A percentile compares a stretch with the other conserved stretches of the same genome.
phyloP scores from a whole-genome alignment of 768 basidiomycete genomes.

The Lactifluus subvellereus region DNA sequence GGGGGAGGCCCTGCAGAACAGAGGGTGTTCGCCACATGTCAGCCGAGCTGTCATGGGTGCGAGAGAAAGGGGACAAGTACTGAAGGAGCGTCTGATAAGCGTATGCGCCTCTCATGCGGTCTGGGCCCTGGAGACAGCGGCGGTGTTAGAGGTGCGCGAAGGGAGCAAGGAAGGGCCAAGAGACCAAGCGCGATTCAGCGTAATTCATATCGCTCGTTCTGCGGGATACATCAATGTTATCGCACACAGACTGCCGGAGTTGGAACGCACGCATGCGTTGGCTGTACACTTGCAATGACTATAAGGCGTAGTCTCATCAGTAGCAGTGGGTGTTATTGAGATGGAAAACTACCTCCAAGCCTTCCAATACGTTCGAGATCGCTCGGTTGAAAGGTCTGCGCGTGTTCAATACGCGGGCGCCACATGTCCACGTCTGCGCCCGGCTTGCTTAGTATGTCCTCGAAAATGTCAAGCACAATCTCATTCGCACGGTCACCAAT shows the following conservation, averaged over 20 bases:
- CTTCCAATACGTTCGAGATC: conserved; percentile 67
- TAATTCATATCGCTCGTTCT: conserved; percentile 92
- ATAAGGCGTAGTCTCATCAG: background rate
- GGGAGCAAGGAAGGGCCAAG: conserved; percentile 14
- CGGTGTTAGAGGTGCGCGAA: background rate
- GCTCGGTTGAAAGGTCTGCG: conserved; percentile 71
- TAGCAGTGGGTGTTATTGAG: background rate
- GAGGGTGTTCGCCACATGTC: background rate
- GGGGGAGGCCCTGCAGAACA: conserved; percentile 40
- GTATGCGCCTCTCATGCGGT: conserved; percentile 83
- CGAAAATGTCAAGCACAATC: conserved; percentile 77
- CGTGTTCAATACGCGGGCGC: conserved; percentile 86
- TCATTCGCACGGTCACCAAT: conserved; percentile 88
- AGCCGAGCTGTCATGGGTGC: background rate
- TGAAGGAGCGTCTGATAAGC: conserved; percentile 76
- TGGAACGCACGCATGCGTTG: conserved; percentile 73
- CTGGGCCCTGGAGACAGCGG: conserved; percentile 51
- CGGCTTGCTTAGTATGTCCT: conserved; percentile 39
- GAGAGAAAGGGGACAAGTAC: conserved; percentile 37
- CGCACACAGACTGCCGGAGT: conserved; percentile 10
- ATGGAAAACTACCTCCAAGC: conserved; percentile 56
- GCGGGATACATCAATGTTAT: background rate
- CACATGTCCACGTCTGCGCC: conserved; percentile 38
- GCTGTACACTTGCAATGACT: conserved; percentile 92
- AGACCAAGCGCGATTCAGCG: conserved; percentile 73